Percentiles rank a stretch among this genome's conserved stretches.
These are phyloP conservation scores for Starmerella apicola DNA, from an alignment of 805 yeast genomes.

Conservation along the genomic window DNA sequence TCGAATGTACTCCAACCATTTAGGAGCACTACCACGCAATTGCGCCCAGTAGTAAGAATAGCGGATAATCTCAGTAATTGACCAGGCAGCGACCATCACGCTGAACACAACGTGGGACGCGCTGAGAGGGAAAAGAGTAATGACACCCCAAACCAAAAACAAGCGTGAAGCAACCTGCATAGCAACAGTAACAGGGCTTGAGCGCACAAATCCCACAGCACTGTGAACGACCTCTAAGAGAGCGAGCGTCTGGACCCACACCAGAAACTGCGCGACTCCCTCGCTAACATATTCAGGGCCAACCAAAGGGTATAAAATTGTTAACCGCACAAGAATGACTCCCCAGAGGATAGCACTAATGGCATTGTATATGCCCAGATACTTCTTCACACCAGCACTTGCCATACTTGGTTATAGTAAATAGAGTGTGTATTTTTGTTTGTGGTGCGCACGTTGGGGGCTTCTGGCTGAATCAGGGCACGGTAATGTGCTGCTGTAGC, in stretches of 20 bases:
- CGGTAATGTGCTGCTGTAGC: no score
- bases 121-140: constrained; percentile 60
- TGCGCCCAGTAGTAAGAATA: constrained; percentile 66
- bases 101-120: constrained; percentile 45
- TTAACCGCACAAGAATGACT: constrained; percentile 36
- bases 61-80: constrained; percentile 83
- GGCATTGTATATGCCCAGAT: constrained; percentile 40
- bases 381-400: constrained; percentile 12
- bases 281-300: constrained; percentile 61
- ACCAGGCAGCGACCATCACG: constrained; percentile 72
- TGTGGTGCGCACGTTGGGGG: no score
- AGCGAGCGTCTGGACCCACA: constrained; percentile 66
- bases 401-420: background rate
- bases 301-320: constrained; percentile 29
- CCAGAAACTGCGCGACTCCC: constrained; percentile 45
- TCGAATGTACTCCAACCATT: constrained; percentile 53
- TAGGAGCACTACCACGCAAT: constrained; percentile 48
- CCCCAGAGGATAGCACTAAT: constrained; percentile 45
- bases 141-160: constrained; percentile 70
- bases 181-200: constrained; percentile 71
- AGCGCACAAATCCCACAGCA: constrained; percentile 63
- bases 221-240: constrained; percentile 71
- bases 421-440: no score
- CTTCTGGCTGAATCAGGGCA: no score
- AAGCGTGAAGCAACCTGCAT: constrained; percentile 83